A percentile compares a stretch with the other conserved stretches of the same genome.
Conservation (phyloP, 345 rosid genomes). For the Murraya paniculata region DNA sequence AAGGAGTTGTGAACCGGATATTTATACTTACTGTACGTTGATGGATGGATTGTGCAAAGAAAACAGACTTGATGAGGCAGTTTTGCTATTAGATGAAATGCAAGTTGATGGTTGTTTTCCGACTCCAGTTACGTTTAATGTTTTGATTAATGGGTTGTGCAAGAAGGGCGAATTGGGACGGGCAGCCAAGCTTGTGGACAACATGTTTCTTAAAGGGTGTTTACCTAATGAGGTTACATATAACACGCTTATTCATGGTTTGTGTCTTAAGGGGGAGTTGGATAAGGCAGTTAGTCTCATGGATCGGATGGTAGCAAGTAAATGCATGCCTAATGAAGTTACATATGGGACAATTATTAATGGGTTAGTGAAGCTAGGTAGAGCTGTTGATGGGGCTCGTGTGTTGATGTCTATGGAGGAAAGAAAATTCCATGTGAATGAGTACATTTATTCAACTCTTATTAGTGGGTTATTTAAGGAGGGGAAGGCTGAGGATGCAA, state of each 20-base stretch:
- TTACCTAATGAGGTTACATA: conserved; percentile 77
- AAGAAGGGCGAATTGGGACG: conserved; percentile 71
- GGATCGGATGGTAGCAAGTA: conserved; percentile 66
- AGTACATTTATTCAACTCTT: conserved; percentile 66
- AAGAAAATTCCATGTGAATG: conserved; percentile 61
- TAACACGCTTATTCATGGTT: conserved; percentile 81
- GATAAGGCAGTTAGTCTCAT: conserved; percentile 85
- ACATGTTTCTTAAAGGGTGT: conserved; percentile 94
- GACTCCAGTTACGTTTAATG: conserved; percentile 55
- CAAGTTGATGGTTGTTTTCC: conserved; percentile 89
- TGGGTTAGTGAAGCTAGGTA: conserved; percentile 76
- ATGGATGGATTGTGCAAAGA: conserved; percentile 94
- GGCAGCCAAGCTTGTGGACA: conserved; percentile 81
- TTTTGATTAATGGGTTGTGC: conserved; percentile 79
- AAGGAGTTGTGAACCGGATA: conserved; percentile 60
- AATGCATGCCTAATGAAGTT: conserved; percentile 74
- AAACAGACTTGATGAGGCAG: conserved; percentile 77
- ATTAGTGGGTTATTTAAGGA: conserved; percentile 85
- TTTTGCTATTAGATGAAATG: conserved; percentile 87
- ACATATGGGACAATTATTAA: conserved; percentile 78
- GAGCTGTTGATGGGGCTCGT: conserved; percentile 52
- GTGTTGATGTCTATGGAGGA: conserved; percentile 65
- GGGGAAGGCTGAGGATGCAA: conserved; percentile 61
- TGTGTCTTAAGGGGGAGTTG: conserved; percentile 76
- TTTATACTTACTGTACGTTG: conserved; percentile 79